Conservation (phyloP, 2,329 filamentous ascomycete species). For the Drechmeria coniospora region DNA sequence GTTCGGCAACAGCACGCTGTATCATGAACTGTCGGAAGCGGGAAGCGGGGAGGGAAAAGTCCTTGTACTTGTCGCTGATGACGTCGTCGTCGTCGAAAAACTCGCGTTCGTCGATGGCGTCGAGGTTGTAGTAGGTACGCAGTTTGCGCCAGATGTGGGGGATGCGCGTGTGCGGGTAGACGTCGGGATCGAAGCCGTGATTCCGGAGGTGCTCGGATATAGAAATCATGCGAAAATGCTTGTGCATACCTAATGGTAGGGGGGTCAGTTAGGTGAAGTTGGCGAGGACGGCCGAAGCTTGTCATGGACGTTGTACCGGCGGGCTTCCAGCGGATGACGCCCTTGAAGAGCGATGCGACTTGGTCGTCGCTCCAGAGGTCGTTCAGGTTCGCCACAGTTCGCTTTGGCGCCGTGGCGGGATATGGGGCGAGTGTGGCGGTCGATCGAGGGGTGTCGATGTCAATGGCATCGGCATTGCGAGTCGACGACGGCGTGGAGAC, state of each 20-base stretch:
- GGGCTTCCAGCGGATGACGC: slow-evolving; percentile 90
- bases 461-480: slow-evolving; percentile 45
- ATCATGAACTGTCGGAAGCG: slow-evolving; percentile 32
- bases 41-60: slow-evolving; percentile 44
- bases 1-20: slow-evolving; percentile 26
- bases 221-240: slow-evolving; percentile 82
- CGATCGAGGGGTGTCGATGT: slow-evolving; percentile 38
- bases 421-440: slow-evolving; percentile 36
- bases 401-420: slow-evolving; percentile 9
- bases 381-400: slow-evolving; percentile 18
- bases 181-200: slow-evolving; percentile 59
- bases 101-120: slow-evolving; percentile 73
- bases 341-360: slow-evolving; percentile 82
- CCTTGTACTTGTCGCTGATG: slow-evolving; percentile 44
- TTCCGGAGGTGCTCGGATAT: slow-evolving; percentile 68
- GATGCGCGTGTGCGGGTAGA: slow-evolving; percentile 68
- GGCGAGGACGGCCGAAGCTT: no score
- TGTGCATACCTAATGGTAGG: slow-evolving; percentile 57
- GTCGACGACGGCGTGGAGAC: slow-evolving; percentile 39
- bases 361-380: slow-evolving; percentile 94
- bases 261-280: no score
- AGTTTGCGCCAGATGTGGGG: slow-evolving; percentile 88
- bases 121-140: slow-evolving; percentile 66
- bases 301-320: slow-evolving; percentile 41
- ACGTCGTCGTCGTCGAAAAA: slow-evolving; percentile 45